phyloP scores from a whole-genome alignment of 1,284 basidiomycete species.

The Athelia psychrophila region DNA sequence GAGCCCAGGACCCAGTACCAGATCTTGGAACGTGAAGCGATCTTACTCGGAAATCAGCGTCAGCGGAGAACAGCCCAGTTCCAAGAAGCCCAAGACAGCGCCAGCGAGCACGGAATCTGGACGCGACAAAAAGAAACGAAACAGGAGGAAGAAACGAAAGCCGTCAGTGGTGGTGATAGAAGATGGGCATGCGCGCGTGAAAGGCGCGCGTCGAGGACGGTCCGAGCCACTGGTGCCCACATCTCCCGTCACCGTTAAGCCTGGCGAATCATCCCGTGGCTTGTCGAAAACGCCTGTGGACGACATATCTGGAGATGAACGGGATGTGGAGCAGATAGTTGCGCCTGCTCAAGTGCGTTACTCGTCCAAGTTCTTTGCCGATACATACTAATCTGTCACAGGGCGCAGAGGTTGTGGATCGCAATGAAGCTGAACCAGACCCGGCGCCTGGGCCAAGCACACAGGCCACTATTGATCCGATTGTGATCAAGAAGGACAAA shows the following conservation, averaged over 20 bases:
- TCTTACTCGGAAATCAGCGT: slow-evolving; percentile 12
- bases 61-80: background rate
- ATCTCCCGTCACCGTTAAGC: background rate
- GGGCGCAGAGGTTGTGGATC: no score
- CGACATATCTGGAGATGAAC: background rate
- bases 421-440: no score
- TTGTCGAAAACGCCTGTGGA: background rate
- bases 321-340: background rate
- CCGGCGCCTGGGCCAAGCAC: no score
- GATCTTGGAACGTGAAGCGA: slow-evolving; percentile 12
- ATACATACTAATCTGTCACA: no score
- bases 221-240: background rate
- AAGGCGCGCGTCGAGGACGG: background rate
- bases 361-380: no score
- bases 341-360: no score
- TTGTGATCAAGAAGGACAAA: background rate
- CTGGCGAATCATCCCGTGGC: background rate
- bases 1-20: slow-evolving; percentile 13
- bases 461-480: no score
- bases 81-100: background rate
- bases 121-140: slow-evolving; percentile 3
- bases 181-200: background rate
- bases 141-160: slow-evolving; percentile 5
- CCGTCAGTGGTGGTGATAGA: background rate
- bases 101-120: background rate